These are phyloP conservation scores for Heterobasidion occidentale DNA, from an alignment of 1,284 basidiomycete species.

Conservation along the genomic window DNA sequence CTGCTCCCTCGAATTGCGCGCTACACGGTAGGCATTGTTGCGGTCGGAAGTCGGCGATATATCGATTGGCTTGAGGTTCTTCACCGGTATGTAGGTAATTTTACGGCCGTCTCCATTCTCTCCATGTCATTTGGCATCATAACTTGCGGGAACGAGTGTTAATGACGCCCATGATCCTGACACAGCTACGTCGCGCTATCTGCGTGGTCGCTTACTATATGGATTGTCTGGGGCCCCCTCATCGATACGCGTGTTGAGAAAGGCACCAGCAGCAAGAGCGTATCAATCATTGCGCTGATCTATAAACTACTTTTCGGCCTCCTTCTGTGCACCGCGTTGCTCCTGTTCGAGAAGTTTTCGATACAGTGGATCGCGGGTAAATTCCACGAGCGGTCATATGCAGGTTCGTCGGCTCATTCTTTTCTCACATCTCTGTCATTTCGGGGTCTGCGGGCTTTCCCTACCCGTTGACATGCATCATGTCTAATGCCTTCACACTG, in stretches of 20 bases:
- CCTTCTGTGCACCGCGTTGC: slow-evolving; percentile 63
- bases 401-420: slow-evolving; percentile 34
- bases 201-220: slow-evolving; percentile 60
- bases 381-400: slow-evolving; percentile 87
- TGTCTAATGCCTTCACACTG: not conserved
- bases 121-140: slow-evolving; percentile 1
- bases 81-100: slow-evolving; percentile 38
- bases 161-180: not conserved
- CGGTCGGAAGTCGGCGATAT: slow-evolving; percentile 61
- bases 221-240: slow-evolving; percentile 64
- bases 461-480: no score
- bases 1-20: slow-evolving; percentile 51
- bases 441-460: no score
- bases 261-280: slow-evolving; percentile 13
- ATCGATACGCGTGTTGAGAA: slow-evolving; percentile 39
- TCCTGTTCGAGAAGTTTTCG: slow-evolving; percentile 79
- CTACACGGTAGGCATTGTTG: slow-evolving; percentile 64
- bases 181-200: slow-evolving; percentile 66
- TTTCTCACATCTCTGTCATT: not conserved
- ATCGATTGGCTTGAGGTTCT: slow-evolving; percentile 72
- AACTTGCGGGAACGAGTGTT: not conserved
- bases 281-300: slow-evolving; percentile 38
- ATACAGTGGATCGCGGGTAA: slow-evolving; percentile 83
- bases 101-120: not conserved
- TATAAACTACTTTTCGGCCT: slow-evolving; percentile 70